phyloP scores from a whole-genome alignment of 257 asterid genomes.

The Ophiorrhiza pumila region DNA sequence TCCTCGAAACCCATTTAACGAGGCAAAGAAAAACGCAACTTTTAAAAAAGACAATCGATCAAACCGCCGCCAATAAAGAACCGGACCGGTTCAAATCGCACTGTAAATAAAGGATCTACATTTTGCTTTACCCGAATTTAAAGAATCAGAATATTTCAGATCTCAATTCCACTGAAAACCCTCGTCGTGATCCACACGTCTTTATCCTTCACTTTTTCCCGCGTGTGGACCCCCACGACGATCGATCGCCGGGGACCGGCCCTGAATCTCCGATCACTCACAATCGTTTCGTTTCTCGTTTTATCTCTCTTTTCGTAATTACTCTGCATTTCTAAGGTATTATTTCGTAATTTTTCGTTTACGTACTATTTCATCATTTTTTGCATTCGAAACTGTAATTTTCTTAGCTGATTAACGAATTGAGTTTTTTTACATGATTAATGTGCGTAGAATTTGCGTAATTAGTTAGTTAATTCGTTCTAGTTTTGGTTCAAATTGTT shows the following conservation, averaged over 20 bases:
- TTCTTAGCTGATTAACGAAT: not conserved
- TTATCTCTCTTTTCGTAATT: not conserved
- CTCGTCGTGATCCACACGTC: slow-evolving; percentile 22
- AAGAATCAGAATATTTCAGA: slow-evolving; percentile 13
- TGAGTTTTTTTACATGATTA: not conserved
- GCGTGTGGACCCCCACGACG: not conserved
- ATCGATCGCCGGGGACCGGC: not conserved
- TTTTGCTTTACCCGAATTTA: not conserved
- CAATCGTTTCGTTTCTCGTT: not conserved
- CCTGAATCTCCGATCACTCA: not conserved
- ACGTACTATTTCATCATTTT: not conserved
- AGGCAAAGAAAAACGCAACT: slow-evolving; percentile 13
- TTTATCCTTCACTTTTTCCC: not conserved
- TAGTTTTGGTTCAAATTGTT: not conserved
- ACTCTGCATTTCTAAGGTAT: slow-evolving; percentile 3
- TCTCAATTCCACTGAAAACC: slow-evolving; percentile 13
- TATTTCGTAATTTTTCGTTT: no score
- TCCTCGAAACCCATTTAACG: not conserved
- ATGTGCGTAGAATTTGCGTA: not conserved
- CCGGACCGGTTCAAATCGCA: not conserved
- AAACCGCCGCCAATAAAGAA: not conserved
- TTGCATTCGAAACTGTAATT: not conserved
- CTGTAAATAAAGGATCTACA: not conserved
- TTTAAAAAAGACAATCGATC: not conserved
- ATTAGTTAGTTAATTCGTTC: not conserved